Evolutionary conservation across 2,329 filamentous ascomycete species (phyloP).

Genomic region (Periconia macrospinosa): DNA sequence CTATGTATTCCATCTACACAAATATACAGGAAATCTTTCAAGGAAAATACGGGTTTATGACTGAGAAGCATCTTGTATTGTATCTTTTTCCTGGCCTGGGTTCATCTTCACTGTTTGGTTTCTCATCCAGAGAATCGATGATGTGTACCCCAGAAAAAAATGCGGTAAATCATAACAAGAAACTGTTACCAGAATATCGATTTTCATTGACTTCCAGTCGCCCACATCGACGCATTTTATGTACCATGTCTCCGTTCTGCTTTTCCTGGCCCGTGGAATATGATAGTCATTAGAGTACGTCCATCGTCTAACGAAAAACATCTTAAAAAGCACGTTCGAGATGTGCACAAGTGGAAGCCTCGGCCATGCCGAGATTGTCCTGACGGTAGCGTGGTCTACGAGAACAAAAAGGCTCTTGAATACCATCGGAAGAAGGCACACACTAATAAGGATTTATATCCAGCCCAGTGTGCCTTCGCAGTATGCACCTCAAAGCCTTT

Average conservation of each 20-base stretch:
- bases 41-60: constrained; percentile 48
- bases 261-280: constrained; percentile 48
- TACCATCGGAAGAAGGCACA: too few species aligned
- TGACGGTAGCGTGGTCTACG: too few species aligned
- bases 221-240: constrained; percentile 49
- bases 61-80: constrained; percentile 49
- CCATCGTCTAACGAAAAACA: too few species aligned
- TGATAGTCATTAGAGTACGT: constrained; percentile 46
- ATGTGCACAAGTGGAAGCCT: too few species aligned
- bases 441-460: too few species aligned
- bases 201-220: constrained; percentile 50
- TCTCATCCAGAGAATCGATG: constrained; percentile 51
- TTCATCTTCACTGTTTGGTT: constrained; percentile 51
- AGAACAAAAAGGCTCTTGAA: too few species aligned
- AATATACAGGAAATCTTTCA: constrained; percentile 53
- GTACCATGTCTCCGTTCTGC: constrained; percentile 50
- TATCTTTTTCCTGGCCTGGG: constrained; percentile 49
- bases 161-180: constrained; percentile 44
- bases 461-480: too few species aligned
- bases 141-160: constrained; percentile 51
- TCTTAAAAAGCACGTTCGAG: too few species aligned
- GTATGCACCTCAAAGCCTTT: too few species aligned
- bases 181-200: constrained; percentile 47
- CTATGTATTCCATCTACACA: constrained; percentile 52
- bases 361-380: too few species aligned